Base-by-base conservation (phyloP, 1,139 yeast genomes). In the Eremothecium gossypii region DNA sequence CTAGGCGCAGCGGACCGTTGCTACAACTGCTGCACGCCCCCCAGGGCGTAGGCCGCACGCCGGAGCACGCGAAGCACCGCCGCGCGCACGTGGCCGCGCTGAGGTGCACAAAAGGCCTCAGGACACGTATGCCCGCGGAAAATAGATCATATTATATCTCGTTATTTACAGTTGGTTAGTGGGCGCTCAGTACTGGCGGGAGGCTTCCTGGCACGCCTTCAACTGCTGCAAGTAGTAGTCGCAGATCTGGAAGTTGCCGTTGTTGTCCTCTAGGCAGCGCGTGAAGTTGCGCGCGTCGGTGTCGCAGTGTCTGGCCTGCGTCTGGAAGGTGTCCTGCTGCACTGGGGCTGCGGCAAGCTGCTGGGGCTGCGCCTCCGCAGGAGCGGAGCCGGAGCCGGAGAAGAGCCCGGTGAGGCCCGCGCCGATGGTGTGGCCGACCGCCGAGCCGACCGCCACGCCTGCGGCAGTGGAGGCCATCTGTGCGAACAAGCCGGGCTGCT, bases 391-490 rank as follows among this genome's bases (percentile, higher is more conserved):
- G n/a, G 83, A 73, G 43, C 96, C 95, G 42, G 95, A 89, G 60
- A 91, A 89, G 73, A 91, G 67, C 41, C 86, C 73, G 42, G 95
- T 79, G 55, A 91, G 71, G 57, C 97, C 97, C 46, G 95, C 95
- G 67, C 97, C 96, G 49, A 91, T 56, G 40, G 97, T 86, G 73
- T 91, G 98, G 48, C 98, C 98, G 47, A 89, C 79, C 50, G 97
- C 81, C 44, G 96, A 84, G 58, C 98, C 98, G 45, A 91, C 96
- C 41, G 97, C 98, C 31, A 91, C 98, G 77, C 98, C 98, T 42
- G 97, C 98, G 47, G 98, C 98, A 43, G 98, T 91, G 36, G 95
- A 74, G 28, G 97, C 97, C 97, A 91, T 91, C 68, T 91, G 95
- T 47, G 93, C 84, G 60, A 91, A 89, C 63, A 91, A 61, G 55